Evolutionary conservation across 1,284 basidiomycete species (phyloP), one percentile per base, ranked within the genome.

Genomic region (Abortiporus biennis): DNA sequence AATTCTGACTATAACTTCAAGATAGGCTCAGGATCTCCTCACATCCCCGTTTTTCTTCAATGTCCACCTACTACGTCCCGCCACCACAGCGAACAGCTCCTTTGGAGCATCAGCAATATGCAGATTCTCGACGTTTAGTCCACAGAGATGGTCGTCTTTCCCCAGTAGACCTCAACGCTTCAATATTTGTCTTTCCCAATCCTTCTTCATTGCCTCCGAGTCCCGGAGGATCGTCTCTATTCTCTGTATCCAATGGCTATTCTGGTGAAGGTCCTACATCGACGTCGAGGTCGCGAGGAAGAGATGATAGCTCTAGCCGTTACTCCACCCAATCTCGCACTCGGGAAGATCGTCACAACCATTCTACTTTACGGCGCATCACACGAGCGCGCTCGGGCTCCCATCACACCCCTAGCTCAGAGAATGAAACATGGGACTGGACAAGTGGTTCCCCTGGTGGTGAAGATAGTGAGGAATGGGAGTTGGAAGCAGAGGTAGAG

Each of bases 141-240:
- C 13, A 15, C 13, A 4, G 29, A n/a, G 23, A 9, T 8, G 24
- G 36, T 6, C 15, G 37, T 21, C 34, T 36, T 5, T 17, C 41
- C 15, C 37, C 40, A 1, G 42, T 43, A 4, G 43, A 47, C 39
- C 41, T 40, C 21, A 36, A 39, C 50, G 51, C 49, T n/a, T 61
- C 61, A 19, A 58, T 64, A 25, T 64, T 63, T 51, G 56, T 65
- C 39, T 64, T 67, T 37, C 60, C 63, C n/a, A 58, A 51, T 17
- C 58, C 64, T 2, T 42, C 57, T 3, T 58, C 56, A 4, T 44
- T 43, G 1, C 59, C 58, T 21, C 49, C 55, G 1, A 58, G 54
- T 41, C 56, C 61, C 6, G 48, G 46, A 3, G 51, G 46, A 1
- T 54, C 56, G 2, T 56, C 54, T 8, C 44, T 55, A 1, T 52